A percentile compares a stretch with the other conserved stretches of the same genome.
Conservation (phyloP, 1,139 yeast species). For the Debaryomyces singareniensis region DNA sequence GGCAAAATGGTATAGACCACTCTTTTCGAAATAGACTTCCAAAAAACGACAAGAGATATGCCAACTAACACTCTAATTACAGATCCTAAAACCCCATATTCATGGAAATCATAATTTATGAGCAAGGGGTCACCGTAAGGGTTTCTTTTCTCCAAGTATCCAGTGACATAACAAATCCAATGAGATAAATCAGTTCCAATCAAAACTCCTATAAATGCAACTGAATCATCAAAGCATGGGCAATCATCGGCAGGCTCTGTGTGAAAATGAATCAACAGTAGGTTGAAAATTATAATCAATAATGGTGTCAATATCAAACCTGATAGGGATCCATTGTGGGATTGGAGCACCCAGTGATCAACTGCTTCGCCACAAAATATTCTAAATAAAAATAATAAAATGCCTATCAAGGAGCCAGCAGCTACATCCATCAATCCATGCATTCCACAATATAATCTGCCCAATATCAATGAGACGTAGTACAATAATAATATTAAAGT, state of each 20-base stretch:
- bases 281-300: conserved; percentile 31
- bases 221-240: conserved; percentile 94
- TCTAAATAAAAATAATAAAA: conserved; percentile 38
- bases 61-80: conserved; percentile 51
- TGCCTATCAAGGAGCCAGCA: conserved; percentile 64
- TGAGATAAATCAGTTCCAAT: conserved; percentile 64
- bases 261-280: conserved; percentile 57
- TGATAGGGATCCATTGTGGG: conserved; percentile 16
- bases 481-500: conserved; percentile 32
- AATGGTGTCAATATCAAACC: conserved; percentile 31
- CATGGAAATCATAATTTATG: conserved; percentile 32
- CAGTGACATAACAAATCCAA: conserved; percentile 29
- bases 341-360: conserved; percentile 29
- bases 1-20: conserved; percentile 44
- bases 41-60: conserved; percentile 49
- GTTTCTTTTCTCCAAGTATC: conserved; percentile 14
- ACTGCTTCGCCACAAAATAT: conserved; percentile 24
- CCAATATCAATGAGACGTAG: conserved; percentile 62
- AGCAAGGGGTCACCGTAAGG: conserved; percentile 22
- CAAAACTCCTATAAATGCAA: conserved; percentile 87
- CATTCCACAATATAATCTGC: conserved; percentile 95
- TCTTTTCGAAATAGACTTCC: conserved; percentile 69
- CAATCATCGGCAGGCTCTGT: conserved; percentile 89
- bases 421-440: conserved; percentile 82
- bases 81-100: conserved; percentile 36